Evolutionary conservation across 257 asterid genomes (phyloP).

Genomic region (Solanum gracilifrons): DNA sequence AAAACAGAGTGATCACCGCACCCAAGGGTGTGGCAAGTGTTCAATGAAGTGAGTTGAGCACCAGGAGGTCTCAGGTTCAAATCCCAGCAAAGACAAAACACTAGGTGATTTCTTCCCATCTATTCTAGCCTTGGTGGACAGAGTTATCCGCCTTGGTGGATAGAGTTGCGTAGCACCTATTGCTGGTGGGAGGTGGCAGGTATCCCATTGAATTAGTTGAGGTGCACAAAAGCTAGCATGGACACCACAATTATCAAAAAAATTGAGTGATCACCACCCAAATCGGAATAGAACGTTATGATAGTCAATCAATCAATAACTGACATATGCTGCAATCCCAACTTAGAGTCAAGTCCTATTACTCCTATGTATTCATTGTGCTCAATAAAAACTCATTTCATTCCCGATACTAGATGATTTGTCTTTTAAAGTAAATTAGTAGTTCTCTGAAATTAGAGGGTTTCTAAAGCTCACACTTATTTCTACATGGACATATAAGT

Average conservation of each 20-base stretch:
- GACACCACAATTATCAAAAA: neutral
- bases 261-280: neutral
- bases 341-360: neutral
- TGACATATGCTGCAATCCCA: neutral
- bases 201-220: neutral
- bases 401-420: neutral
- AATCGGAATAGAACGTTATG: neutral
- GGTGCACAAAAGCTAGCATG: neutral
- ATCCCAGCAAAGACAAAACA: neutral
- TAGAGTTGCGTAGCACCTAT: neutral
- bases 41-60: neutral
- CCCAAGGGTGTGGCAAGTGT: neutral
- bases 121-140: neutral
- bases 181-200: neutral
- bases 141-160: neutral
- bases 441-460: neutral
- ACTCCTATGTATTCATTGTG: neutral
- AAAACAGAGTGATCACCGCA: neutral
- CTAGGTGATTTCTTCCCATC: neutral
- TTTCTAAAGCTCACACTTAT: neutral
- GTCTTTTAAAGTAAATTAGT: neutral
- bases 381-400: too few species aligned
- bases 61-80: neutral
- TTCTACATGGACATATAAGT: neutral
- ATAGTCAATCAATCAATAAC: neutral